Base-by-base conservation (phyloP, 495 filamentous ascomycete species). In the Staphylotrichum tortipilum region DNA sequence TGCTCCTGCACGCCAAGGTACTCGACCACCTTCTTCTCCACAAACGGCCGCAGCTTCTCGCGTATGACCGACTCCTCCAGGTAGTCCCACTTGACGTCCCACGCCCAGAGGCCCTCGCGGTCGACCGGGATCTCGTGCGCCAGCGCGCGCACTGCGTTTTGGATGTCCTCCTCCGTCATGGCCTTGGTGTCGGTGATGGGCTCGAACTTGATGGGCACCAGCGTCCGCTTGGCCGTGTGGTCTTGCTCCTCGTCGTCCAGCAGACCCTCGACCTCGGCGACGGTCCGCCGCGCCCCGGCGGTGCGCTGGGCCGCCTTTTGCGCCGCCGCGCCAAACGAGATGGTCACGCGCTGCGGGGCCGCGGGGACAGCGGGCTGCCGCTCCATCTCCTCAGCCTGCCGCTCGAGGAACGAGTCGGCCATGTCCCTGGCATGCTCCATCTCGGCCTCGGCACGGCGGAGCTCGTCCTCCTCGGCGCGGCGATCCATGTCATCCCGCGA, bases 21-120 rank as follows among this genome's bases (percentile, higher is more conserved):
- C 64, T 97, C 94, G 50, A 97, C 82, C 47, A 97, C 86, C 76
- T 95, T 97, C 79, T 95, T 95, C 74, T 94, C 91, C 44, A 96
- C 88, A 67, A 95, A 97, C 12, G 90, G 89, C 63, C 84, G 82
- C 60, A 99, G 78, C 67, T 96, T 89, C 55, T 95, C 86, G 56
- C 76, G 78, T 52, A 97, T 79, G 18, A 94, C 77, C 12, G 76
- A 79, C 37, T 91, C 84, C 64, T 95, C 89, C 54, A 99, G 80
- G 72, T 84, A 91, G 26, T 95, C 86, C 91, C 90, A 99, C 55
- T 90, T 86, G 68, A 99, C 80, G 26, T 83, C 75, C 88, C 88
- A 97, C 6, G 79, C 79, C 86, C 90, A 99, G 19, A 99, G 74
- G 10, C 88, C 91, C 9, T 85, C 81, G 57, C 85, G 86, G 61